Conservation (phyloP, 2,329 filamentous ascomycete genomes). For the Trichoderma endophyticum region DNA sequence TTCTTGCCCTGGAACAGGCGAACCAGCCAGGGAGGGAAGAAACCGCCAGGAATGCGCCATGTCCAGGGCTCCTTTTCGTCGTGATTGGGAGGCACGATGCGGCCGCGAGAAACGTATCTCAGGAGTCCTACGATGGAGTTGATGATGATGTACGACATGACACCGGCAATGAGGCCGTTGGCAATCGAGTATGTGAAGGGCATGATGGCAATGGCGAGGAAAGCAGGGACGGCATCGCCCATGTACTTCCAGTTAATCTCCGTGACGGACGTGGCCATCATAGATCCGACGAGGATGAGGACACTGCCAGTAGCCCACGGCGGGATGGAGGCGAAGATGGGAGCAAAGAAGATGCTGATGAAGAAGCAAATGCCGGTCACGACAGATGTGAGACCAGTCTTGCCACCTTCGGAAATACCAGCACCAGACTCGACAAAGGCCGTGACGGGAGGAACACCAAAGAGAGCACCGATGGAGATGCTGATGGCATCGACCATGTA, state of each 20-base stretch:
- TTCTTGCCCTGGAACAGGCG: constrained; percentile 64
- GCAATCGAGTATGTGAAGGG: constrained; percentile 88
- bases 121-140: constrained; percentile 70
- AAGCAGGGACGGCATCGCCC: constrained; percentile 79
- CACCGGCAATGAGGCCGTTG: constrained; percentile 78
- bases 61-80: constrained; percentile 77
- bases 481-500: constrained; percentile 78
- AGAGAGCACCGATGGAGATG: constrained; percentile 75
- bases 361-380: constrained; percentile 79
- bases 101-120: constrained; percentile 62
- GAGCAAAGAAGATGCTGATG: constrained; percentile 83
- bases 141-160: constrained; percentile 72
- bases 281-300: constrained; percentile 80
- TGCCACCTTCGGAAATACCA: constrained; percentile 82
- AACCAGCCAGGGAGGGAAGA: constrained; percentile 71
- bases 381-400: constrained; percentile 80
- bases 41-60: constrained; percentile 69
- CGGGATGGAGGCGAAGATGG: constrained; percentile 85
- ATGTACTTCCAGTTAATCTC: constrained; percentile 90
- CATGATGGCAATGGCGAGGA: constrained; percentile 81
- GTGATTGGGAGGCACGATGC: constrained; percentile 72
- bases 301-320: constrained; percentile 88
- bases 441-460: constrained; percentile 78
- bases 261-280: constrained; percentile 75
- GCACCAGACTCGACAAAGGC: constrained; percentile 88